Percentiles rank a stretch among this genome's conserved stretches.
These are phyloP conservation scores for Pseudogymnoascus pannorum DNA, from an alignment of 2,329 filamentous ascomycete genomes.

Conservation along the genomic window DNA sequence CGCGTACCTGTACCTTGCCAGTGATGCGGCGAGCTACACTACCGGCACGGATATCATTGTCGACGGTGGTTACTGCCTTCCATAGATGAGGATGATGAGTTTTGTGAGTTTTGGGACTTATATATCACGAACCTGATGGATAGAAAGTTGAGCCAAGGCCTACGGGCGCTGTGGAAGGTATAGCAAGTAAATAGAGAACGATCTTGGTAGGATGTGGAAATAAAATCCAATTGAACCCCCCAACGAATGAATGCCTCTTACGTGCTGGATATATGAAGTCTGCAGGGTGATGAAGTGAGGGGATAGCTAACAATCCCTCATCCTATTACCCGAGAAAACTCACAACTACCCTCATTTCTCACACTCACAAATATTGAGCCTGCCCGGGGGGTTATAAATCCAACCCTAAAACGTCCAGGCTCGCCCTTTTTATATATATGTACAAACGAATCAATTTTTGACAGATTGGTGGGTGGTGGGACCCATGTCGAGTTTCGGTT, in stretches of 20 bases:
- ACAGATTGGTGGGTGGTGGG: no score
- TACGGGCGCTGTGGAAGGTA: background rate
- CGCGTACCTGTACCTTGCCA: slow-evolving; percentile 72
- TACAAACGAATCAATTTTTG: no score
- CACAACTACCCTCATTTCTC: no score
- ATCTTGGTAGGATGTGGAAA: slow-evolving; percentile 2
- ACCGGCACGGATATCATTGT: slow-evolving; percentile 44
- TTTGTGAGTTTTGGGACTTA: background rate
- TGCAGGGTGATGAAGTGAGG: background rate
- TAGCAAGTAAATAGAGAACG: background rate
- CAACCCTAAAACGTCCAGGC: no score
- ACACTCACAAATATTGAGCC: background rate
- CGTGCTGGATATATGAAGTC: background rate
- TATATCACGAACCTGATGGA: background rate
- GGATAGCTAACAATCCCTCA: background rate
- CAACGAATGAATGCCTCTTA: background rate
- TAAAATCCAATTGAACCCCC: slow-evolving; percentile 5
- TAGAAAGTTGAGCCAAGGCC: background rate
- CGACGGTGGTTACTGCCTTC: slow-evolving; percentile 18
- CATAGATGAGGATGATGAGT: background rate
- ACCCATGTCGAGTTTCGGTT: background rate
- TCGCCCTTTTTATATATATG: no score
- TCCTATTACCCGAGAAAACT: no score
- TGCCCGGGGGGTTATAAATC: background rate
- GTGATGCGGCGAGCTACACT: slow-evolving; percentile 75